Percentiles rank a stretch among this genome's conserved stretches.
These are phyloP conservation scores for Pyrenophora teres DNA, from an alignment of 2,329 filamentous ascomycete genomes.

Conservation along the genomic window DNA sequence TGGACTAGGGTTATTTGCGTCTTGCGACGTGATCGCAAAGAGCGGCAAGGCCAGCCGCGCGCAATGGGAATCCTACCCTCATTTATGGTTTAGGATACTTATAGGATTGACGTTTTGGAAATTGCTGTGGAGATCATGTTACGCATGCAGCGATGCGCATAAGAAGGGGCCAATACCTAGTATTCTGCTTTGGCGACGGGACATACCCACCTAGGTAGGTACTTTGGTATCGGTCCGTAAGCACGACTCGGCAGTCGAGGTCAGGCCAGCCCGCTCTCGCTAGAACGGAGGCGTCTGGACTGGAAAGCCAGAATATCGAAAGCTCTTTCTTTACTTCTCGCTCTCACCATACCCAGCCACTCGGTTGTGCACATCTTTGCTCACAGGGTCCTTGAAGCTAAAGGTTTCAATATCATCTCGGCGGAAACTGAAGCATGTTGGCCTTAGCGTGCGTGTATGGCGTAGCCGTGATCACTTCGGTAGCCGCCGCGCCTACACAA, in stretches of 20 bases:
- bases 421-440: background rate
- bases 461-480: background rate
- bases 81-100: no score
- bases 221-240: background rate
- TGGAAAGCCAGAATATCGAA: background rate
- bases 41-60: no score
- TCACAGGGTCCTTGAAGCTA: background rate
- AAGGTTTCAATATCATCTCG: background rate
- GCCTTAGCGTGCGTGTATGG: background rate
- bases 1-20: no score
- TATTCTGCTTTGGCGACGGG: no score
- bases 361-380: background rate
- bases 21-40: no score
- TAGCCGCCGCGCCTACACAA: background rate
- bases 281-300: background rate
- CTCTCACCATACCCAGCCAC: background rate
- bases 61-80: no score
- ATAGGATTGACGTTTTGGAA: no score
- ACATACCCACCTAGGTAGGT: background rate
- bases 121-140: no score
- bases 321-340: background rate
- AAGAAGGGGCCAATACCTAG: no score
- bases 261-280: background rate
- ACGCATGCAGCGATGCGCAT: no score
- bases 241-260: slow-evolving; percentile 2